Percentiles rank a stretch among this genome's conserved stretches.
These are phyloP conservation scores for Ganoderma leucocontextum DNA, from an alignment of 1,284 basidiomycete genomes.

Conservation along the genomic window DNA sequence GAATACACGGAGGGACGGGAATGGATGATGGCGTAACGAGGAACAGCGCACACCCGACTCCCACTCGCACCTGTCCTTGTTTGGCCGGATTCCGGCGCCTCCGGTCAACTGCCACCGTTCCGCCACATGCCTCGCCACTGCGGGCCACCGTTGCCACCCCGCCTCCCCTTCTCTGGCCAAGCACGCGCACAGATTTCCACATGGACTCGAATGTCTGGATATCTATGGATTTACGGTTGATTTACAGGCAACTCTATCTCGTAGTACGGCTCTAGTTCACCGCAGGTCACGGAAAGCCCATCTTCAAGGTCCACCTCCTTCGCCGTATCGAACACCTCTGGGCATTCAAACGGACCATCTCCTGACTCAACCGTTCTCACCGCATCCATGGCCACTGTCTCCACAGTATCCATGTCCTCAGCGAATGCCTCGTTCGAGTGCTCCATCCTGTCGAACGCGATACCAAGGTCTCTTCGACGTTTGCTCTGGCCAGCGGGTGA, in stretches of 20 bases:
- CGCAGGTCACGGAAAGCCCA: constrained; percentile 57
- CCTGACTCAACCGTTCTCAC: constrained; percentile 6
- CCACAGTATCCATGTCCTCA: constrained; percentile 1
- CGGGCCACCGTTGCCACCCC: no score
- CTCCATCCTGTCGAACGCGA: constrained; percentile 2
- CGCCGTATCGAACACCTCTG: constrained; percentile 47
- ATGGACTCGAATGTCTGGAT: background rate
- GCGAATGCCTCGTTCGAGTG: constrained; percentile 6
- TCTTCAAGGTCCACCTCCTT: constrained; percentile 56
- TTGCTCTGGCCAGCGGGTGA: constrained; percentile 38
- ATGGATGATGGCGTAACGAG: constrained; percentile 40
- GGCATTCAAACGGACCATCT: constrained; percentile 51
- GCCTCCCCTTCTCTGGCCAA: no score
- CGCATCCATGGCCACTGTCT: constrained; percentile 14
- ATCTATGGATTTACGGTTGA: background rate
- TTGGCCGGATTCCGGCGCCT: constrained; percentile 34
- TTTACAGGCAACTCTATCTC: constrained; percentile 20
- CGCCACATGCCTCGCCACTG: background rate
- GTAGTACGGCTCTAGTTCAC: constrained; percentile 53
- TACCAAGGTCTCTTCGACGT: constrained; percentile 27
- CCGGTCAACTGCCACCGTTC: constrained; percentile 18
- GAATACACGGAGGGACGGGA: constrained; percentile 28
- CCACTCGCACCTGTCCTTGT: constrained; percentile 21
- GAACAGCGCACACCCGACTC: constrained; percentile 33
- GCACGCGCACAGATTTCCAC: no score